A percentile compares a stretch with the other conserved stretches of the same genome.
Evolutionary conservation across 2,329 filamentous ascomycete species (phyloP).

Genomic region (Cryphonectria naterciae): DNA sequence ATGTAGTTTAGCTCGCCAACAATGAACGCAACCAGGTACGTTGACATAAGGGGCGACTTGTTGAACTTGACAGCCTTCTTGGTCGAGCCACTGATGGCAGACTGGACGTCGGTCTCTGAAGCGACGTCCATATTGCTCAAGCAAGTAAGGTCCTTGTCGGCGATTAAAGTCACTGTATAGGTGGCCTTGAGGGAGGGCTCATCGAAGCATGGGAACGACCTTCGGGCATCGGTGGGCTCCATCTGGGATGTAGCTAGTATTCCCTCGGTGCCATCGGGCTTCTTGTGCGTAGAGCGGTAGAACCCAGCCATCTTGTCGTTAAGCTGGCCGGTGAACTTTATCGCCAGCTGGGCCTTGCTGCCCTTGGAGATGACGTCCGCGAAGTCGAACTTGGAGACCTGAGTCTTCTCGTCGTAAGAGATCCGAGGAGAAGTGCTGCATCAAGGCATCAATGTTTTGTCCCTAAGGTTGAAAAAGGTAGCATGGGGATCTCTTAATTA

Average conservation of each 20-base stretch:
- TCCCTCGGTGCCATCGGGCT: conserved; percentile 74
- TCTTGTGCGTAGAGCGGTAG: conserved; percentile 91
- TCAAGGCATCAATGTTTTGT: conserved; percentile 32
- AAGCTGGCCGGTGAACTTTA: conserved; percentile 76
- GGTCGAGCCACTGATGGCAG: conserved; percentile 62
- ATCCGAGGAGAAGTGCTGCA: conserved; percentile 68
- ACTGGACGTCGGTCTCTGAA: conserved; percentile 73
- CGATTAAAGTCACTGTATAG: conserved; percentile 88
- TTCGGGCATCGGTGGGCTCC: conserved; percentile 91
- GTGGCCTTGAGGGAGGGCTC: conserved; percentile 92
- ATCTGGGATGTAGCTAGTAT: conserved; percentile 92
- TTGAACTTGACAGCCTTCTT: conserved; percentile 92
- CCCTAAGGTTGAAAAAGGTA: conserved; percentile 22
- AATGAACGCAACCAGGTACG: conserved; percentile 92
- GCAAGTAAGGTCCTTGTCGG: conserved; percentile 88
- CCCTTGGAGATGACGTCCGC: conserved; percentile 73
- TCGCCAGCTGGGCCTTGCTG: conserved; percentile 75
- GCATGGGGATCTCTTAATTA: conserved; percentile 34
- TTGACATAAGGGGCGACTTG: conserved; percentile 92
- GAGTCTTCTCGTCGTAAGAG: conserved; percentile 75
- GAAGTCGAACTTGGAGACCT: conserved; percentile 83
- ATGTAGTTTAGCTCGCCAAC: conserved; percentile 93
- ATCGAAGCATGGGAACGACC: conserved; percentile 95
- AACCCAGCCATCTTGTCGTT: conserved; percentile 92
- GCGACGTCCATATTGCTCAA: conserved; percentile 96